Percentiles rank a stretch among this genome's conserved stretches.
Conservation (phyloP, 2,329 filamentous ascomycete species). For the Trichoderma arundinaceum region DNA sequence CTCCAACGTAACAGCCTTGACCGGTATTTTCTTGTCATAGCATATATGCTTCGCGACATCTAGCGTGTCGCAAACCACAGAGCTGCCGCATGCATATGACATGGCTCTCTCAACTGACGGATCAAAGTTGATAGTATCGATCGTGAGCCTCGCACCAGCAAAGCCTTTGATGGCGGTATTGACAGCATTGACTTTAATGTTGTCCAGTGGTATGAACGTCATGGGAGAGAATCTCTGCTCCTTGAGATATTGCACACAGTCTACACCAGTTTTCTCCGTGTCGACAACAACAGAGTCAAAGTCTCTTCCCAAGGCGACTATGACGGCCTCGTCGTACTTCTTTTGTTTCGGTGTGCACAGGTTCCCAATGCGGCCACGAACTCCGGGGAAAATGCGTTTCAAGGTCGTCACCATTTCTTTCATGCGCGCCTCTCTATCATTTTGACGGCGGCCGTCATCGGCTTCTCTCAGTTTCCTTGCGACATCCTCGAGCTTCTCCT, state of each 20-base stretch:
- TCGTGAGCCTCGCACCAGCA: conserved; percentile 82
- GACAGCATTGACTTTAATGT: conserved; percentile 91
- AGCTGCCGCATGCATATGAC: conserved; percentile 91
- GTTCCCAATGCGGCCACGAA: conserved; percentile 87
- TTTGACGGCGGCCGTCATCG: conserved; percentile 84
- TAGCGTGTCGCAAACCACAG: conserved; percentile 89
- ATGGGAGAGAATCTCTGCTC: conserved; percentile 86
- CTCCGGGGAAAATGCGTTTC: conserved; percentile 89
- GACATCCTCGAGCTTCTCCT: conserved; percentile 87
- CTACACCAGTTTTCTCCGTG: conserved; percentile 89
- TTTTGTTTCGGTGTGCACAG: conserved; percentile 96
- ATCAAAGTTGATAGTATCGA: conserved; percentile 96
- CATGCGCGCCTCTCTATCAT: conserved; percentile 76
- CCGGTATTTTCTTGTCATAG: conserved; percentile 81
- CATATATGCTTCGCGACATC: conserved; percentile 87
- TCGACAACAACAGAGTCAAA: conserved; percentile 96
- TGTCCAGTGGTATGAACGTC: conserved; percentile 95
- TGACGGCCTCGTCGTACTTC: conserved; percentile 92
- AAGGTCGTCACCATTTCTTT: conserved; percentile 85
- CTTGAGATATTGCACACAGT: conserved; percentile 93
- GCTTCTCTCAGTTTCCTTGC: conserved; percentile 82
- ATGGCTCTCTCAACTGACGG: conserved; percentile 87
- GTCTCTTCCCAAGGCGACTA: conserved; percentile 87
- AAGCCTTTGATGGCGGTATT: conserved; percentile 92
- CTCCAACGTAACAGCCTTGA: conserved; percentile 92